Base-by-base conservation (phyloP, 2,329 filamentous ascomycete species). In the Venturia aucupariae region DNA sequence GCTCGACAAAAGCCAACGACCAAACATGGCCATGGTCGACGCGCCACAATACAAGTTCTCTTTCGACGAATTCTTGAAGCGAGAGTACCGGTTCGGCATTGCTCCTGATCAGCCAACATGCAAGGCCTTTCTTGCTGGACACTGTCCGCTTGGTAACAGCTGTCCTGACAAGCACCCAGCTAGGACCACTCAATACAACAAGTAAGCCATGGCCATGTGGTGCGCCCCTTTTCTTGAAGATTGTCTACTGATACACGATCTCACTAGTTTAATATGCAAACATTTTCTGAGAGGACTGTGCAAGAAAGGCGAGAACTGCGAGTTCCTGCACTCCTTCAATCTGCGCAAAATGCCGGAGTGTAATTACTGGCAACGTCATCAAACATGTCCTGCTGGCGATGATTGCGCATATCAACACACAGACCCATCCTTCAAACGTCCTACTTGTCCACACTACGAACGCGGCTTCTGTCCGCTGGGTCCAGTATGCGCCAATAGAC, bases 311-410 rank as follows among this genome's bases (percentile, higher is more conserved):
- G 89, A 97, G 73, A 86, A 87, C 69, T 99, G 94, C 86, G 94
- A 99, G 80, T 99, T 97, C 72, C 82, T 97, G 60, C 94, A 99
- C 82, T 94, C 97, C 78, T 99, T 97, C 81, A 97, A 99, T 78
- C 84, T 99, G 70, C 87, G 94, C 68, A 92, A 94, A 76, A 97
- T 97, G 91, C 92, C 94, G 67, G 94, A 97, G 79, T 99, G 94
- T 79, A 96, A 96, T 73, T 96, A 96, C 77, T 97, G 93, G 78
- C 87, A 92, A 65, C 85, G 92, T 67, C 96, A 94, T 73, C 91
- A 91, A 64, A 97, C 95, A 75, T 99, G 94, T 78, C 90, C 90
- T 68, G 96, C 97, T 77, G 94, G 93, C 69, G 93, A 97, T 76
- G 94, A 99, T 78, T 99, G 94, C 73, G 81, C 96, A 5, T 96